phyloP scores from a whole-genome alignment of 164 flowering plant species.

The Vitis amurensis region DNA sequence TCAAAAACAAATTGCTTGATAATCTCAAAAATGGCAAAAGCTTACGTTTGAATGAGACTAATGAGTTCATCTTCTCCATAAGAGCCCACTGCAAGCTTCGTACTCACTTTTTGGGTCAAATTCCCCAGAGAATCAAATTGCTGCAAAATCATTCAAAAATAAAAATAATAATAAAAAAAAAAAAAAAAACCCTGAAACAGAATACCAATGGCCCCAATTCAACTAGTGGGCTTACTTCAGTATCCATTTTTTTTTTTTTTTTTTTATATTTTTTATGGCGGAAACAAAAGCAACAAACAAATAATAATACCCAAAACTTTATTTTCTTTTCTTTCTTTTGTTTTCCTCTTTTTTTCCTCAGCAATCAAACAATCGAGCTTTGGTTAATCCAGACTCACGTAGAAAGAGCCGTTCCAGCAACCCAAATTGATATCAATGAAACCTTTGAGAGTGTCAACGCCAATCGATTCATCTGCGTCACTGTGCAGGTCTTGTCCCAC shows the following conservation, averaged over 20 bases:
- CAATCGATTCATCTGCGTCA: constrained; percentile 32
- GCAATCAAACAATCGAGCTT: background rate
- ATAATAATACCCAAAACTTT: too few species aligned
- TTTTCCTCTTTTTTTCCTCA: too few species aligned
- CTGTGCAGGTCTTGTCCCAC: constrained; percentile 12
- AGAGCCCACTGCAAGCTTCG: constrained; percentile 71
- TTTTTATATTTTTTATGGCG: too few species aligned
- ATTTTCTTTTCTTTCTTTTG: too few species aligned
- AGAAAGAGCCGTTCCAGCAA: constrained; percentile 71
- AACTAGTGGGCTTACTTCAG: too few species aligned
- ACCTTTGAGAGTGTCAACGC: constrained; percentile 51
- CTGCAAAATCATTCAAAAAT: constrained; percentile 33
- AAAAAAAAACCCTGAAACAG: background rate
- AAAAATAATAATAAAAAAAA: background rate
- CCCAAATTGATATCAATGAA: constrained; percentile 74
- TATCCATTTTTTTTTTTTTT: too few species aligned
- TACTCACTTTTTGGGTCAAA: constrained; percentile 62
- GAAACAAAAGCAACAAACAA: too few species aligned
- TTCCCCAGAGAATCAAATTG: constrained; percentile 84
- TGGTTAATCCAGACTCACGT: constrained; percentile 33
- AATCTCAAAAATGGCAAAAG: background rate
- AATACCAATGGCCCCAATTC: too few species aligned
- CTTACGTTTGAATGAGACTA: constrained; percentile 93
- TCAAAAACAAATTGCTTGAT: background rate
- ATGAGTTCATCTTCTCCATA: constrained; percentile 92